Evolutionary conservation across 2,329 filamentous ascomycete genomes (phyloP).

Genomic region (Fonsecaea multimorphosa): DNA sequence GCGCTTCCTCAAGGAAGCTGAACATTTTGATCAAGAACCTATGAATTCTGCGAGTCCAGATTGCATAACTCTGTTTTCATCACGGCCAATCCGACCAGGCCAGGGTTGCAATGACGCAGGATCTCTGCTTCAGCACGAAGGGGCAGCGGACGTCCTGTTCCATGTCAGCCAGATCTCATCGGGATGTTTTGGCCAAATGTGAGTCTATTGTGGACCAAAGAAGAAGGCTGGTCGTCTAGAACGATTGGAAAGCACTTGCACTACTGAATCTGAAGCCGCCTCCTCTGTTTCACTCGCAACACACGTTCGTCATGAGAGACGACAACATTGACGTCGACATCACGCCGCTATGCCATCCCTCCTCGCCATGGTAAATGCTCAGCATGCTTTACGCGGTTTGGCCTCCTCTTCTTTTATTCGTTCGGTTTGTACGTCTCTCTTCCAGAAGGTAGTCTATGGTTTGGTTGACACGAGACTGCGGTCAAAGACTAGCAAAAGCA

Average conservation of each 20-base stretch:
- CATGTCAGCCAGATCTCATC: background rate
- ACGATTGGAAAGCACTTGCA: background rate
- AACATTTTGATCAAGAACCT: background rate
- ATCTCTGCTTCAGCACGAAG: background rate
- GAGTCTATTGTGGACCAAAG: background rate
- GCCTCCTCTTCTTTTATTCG: too few relatives aligned
- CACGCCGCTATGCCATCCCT: background rate
- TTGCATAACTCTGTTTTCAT: background rate
- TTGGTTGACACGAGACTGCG: too few relatives aligned
- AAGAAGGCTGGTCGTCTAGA: background rate
- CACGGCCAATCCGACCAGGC: background rate
- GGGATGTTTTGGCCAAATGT: background rate
- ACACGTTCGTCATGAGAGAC: background rate
- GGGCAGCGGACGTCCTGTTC: background rate
- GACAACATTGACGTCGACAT: background rate
- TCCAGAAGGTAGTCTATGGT: too few relatives aligned
- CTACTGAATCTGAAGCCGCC: background rate
- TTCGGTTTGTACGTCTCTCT: too few relatives aligned
- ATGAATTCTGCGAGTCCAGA: background rate
- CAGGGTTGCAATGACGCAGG: background rate
- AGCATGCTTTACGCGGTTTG: too few relatives aligned
- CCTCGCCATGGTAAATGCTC: too few relatives aligned
- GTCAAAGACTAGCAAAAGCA: too few relatives aligned
- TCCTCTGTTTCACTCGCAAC: background rate
- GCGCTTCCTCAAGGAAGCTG: background rate